Conservation (phyloP, 1,139 yeast genomes). For the Candida tropicalis region DNA sequence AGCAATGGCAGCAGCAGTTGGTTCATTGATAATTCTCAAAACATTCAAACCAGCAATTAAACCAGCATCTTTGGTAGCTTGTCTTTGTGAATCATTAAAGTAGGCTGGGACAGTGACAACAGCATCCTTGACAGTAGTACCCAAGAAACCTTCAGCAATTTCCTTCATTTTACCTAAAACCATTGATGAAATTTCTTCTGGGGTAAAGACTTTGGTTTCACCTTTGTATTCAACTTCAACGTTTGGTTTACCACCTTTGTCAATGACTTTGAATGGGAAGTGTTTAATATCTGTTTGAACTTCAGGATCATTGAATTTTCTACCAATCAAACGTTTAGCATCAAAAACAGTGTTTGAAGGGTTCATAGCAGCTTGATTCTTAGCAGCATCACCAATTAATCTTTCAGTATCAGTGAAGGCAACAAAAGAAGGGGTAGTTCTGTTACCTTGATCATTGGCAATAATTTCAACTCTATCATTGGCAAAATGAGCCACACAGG, state of each 20-base stretch:
- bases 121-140: constrained; percentile 64
- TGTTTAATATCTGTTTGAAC: constrained; percentile 61
- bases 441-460: constrained; percentile 67
- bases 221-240: constrained; percentile 67
- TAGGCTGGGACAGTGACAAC: constrained; percentile 74
- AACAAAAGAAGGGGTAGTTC: constrained; percentile 71
- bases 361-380: constrained; percentile 73
- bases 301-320: constrained; percentile 61
- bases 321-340: constrained; percentile 70
- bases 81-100: constrained; percentile 65
- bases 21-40: constrained; percentile 62
- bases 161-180: constrained; percentile 65
- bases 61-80: constrained; percentile 66
- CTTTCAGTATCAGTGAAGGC: constrained; percentile 70
- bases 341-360: constrained; percentile 68
- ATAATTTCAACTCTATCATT: constrained; percentile 72
- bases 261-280: constrained; percentile 63
- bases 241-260: constrained; percentile 61
- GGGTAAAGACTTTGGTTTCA: constrained; percentile 63
- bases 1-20: constrained; percentile 67
- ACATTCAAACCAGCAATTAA: constrained; percentile 62
- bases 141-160: constrained; percentile 67
- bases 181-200: constrained; percentile 73
- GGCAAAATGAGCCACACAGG: constrained; percentile 75
- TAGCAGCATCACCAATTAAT: constrained; percentile 72